phyloP scores from a whole-genome alignment of 2,329 filamentous ascomycete species.

The Chaetomium strumarium region DNA sequence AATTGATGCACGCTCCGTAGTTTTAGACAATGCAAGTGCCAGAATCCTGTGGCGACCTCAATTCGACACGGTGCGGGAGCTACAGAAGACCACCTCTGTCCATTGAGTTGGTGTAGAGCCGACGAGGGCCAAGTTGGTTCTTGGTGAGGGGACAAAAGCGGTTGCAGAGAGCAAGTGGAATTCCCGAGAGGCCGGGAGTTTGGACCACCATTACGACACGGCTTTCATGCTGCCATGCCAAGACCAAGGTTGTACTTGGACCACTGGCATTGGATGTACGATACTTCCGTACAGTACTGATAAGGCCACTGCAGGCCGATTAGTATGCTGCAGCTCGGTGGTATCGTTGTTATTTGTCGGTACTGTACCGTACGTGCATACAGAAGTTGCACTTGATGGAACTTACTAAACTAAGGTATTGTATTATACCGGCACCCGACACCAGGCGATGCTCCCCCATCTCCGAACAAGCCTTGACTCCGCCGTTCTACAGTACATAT shows the following conservation, averaged over 20 bases:
- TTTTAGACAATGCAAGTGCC: background rate
- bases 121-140: background rate
- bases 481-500: background rate
- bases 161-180: background rate
- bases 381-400: too few species aligned
- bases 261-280: too few species aligned
- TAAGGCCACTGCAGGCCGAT: too few species aligned
- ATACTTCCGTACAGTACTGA: too few species aligned
- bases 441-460: background rate
- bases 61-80: background rate
- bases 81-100: slow-evolving; percentile 10
- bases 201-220: slow-evolving; percentile 11
- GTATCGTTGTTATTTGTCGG: too few species aligned
- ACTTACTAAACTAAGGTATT: too few species aligned
- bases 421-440: too few species aligned
- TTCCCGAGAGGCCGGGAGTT: slow-evolving; percentile 6
- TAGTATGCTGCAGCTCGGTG: too few species aligned
- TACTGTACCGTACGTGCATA: too few species aligned
- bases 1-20: background rate
- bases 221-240: background rate
- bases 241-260: background rate
- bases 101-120: slow-evolving; percentile 6
- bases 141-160: slow-evolving; percentile 3
- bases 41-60: background rate
- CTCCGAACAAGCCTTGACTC: background rate